These are phyloP conservation scores for Glaciozyma antarctica DNA, from an alignment of 768 basidiomycete species.

Conservation along the genomic window DNA sequence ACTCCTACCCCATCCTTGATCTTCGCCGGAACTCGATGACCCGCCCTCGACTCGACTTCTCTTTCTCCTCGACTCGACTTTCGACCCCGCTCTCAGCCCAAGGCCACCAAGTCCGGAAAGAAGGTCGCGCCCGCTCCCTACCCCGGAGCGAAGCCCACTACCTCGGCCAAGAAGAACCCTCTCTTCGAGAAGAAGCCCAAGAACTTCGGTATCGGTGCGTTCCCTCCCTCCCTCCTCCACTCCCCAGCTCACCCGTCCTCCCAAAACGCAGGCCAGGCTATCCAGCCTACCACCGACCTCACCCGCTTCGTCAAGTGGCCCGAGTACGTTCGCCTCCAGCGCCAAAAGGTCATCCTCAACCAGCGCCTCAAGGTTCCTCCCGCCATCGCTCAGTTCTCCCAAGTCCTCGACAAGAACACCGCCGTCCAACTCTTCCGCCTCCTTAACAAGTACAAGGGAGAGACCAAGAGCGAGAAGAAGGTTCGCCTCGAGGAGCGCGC, in stretches of 20 bases:
- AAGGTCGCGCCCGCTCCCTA: constrained; percentile 75
- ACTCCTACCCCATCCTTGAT: background rate
- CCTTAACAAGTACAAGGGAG: constrained; percentile 91
- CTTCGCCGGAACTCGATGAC: constrained; percentile 4
- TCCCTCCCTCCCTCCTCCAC: background rate
- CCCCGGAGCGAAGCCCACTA: constrained; percentile 14
- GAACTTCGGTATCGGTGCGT: constrained; percentile 54
- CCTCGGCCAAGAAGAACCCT: constrained; percentile 68
- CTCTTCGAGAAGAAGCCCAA: constrained; percentile 79
- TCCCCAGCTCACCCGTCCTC: background rate
- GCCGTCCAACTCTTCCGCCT: constrained; percentile 97
- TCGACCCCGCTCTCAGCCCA: background rate
- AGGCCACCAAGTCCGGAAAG: constrained; percentile 45
- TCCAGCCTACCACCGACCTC: constrained; percentile 77
- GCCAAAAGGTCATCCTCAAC: constrained; percentile 95
- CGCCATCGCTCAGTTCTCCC: constrained; percentile 88
- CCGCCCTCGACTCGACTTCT: background rate
- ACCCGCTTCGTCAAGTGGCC: constrained; percentile 99
- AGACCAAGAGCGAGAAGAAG: constrained; percentile 96
- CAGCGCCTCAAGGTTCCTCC: constrained; percentile 98
- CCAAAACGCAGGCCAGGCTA: constrained; percentile 72
- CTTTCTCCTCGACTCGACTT: background rate
- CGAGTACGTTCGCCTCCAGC: constrained; percentile 92
- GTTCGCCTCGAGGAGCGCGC: constrained; percentile 70
- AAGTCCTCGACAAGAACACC: constrained; percentile 98